Base-by-base conservation (phyloP, 2,329 filamentous ascomycete genomes). In the Arthrobotrys entomopaga region DNA sequence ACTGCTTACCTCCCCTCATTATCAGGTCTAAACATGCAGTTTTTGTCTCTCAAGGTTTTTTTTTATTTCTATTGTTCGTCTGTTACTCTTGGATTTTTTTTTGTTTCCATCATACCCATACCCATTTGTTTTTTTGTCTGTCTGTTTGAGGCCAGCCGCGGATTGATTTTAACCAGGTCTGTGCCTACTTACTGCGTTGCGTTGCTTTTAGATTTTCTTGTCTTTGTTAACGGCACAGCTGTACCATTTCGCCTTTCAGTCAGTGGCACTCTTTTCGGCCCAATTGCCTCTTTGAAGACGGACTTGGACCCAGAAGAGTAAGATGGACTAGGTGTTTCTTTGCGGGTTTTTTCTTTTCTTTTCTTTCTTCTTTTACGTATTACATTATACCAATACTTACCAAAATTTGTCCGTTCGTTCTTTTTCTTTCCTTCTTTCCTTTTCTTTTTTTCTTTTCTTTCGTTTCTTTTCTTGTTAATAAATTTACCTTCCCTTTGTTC, bases 371-470 rank as follows among this genome's bases (percentile, higher is more conserved):
- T 49, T 19, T 65, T 65, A 48, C 34, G 29, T 20, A 48, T 57
- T 57, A 57, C 54, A 50, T 46, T 73, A 73, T 73, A 73, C 69
- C 69, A 73, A 46, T 56, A 65, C 43, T 48, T 66, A 61, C 22
- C 61, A 54, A 56, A 73, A 40, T 56, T 42, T 65, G 53, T 54
- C 58, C 38, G 22, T 57, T 48, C 52, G 50, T 40, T 46, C 40
- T 50, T 50, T 20, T 11, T 19, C n/a, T 34, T 50, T 50, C 20
- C 19, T 50, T 22, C n/a, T 20, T 22, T 50, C 46, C 19, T 20
- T 50, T 50, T n/a, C n/a, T n/a, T n/a, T n/a, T n/a, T n/a, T n/a
- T n/a, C 22, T 50, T 24, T 46, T 53, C 34, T 50, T 13, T 46
- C n/a, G 42, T 46, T 50, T 50, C 40, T 46, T 53, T 46, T 50